These are phyloP conservation scores for Jaenimonas drosophilae DNA, from an alignment of 208 protist genomes.

Conservation along the genomic window DNA sequence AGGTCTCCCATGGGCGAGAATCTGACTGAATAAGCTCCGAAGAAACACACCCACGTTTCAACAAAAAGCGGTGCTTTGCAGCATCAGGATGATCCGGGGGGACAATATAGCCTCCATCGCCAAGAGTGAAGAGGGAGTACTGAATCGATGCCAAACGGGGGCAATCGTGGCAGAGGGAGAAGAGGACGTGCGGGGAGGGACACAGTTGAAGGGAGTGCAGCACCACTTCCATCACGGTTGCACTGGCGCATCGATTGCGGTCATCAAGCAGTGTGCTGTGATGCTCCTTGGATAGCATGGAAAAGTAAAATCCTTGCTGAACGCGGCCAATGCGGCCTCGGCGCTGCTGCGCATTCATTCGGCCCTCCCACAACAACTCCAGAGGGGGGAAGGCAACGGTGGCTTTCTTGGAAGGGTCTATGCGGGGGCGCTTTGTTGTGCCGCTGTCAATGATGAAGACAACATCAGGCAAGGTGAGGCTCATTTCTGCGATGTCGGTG, in stretches of 20 bases:
- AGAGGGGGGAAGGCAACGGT: constrained; percentile 72
- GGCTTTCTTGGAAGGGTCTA: constrained; percentile 23
- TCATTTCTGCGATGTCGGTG: constrained; percentile 96
- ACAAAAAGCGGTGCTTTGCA: too few species aligned
- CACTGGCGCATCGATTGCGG: constrained; percentile 38
- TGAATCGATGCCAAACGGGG: constrained; percentile 40
- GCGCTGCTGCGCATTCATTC: constrained; percentile 53
- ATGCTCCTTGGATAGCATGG: constrained; percentile 39
- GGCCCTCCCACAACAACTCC: constrained; percentile 62
- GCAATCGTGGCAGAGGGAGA: constrained; percentile 54
- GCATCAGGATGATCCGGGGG: constrained; percentile 13
- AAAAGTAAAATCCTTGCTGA: constrained; percentile 86
- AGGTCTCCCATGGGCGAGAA: too few species aligned
- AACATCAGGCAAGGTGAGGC: constrained; percentile 93
- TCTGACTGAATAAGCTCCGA: too few species aligned
- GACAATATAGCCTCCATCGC: constrained; percentile 60
- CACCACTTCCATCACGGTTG: constrained; percentile 59
- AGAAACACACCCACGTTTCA: too few species aligned
- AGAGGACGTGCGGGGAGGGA: constrained; percentile 41
- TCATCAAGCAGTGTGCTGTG: constrained; percentile 13
- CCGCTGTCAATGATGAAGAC: constrained; percentile 95
- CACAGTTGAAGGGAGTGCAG: constrained; percentile 73
- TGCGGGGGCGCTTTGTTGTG: constrained; percentile 56
- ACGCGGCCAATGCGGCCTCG: constrained; percentile 71
- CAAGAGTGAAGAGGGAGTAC: constrained; percentile 44